Evolutionary conservation across 257 asterid genomes (phyloP), one percentile per base, ranked within the genome.

Genomic region (Gardenia jasminoides): DNA sequence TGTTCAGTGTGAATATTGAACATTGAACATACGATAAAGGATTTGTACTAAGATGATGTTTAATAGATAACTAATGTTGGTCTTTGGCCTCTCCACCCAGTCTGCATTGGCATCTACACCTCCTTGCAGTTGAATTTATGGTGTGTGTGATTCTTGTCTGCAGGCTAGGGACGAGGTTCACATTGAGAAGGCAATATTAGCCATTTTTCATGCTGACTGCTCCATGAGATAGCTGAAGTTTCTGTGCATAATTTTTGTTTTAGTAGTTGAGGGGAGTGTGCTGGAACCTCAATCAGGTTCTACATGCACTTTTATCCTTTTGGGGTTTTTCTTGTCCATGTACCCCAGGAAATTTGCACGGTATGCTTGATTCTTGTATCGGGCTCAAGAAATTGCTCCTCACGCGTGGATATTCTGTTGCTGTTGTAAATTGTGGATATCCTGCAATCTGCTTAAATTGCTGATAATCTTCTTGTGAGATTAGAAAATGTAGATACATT

Each of bases 341-440:
- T 54, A 7, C 58, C 26, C 47, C n/a, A 54, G 78, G 47, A 31
- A 31, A 20, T 41, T 43, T 59, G 41, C 8, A 0, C 13, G 3
- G 15, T 12, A 52, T 75, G 15, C 17, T 24, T 59, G 58, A 36
- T 56, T 56, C 77, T 31, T 54, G 17, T 20, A 22, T 26, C 36
- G 22, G 67, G 78, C 68, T 19, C 31, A 41, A 20, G 67, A 31
- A 52, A 52, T 52, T 54, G 33, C 24, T 24, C 31, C 28, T 41
- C 68, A 50, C 20, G 31, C 30, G 24, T 50, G 78, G 52, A 74
- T 24, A 24, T 36, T 74, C 52, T 58, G n/a, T 56, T 75, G 70
- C 39, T n/a, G n/a, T 58, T 58, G 70, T 58, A 74, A 58, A 73
- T 54, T 20, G 54, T 54, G 33, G 39, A 15, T 50, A 12, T 50